These are phyloP conservation scores for Fraxinus nigra DNA, from an alignment of 305 asterid genomes.

Conservation along the genomic window DNA sequence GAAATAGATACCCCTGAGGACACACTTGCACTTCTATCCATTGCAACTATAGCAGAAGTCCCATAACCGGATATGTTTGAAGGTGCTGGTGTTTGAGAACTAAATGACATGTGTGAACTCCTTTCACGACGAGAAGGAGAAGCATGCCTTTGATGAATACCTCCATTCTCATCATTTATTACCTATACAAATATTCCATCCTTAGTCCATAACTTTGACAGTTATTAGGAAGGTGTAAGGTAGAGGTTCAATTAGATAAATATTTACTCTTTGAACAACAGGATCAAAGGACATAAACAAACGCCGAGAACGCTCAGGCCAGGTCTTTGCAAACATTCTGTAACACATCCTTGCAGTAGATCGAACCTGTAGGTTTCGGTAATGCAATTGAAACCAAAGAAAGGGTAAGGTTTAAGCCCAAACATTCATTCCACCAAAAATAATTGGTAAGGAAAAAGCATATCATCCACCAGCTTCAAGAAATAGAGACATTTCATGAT, in stretches of 20 bases:
- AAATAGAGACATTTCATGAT: slow-evolving; percentile 14
- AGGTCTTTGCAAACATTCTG: slow-evolving; percentile 92
- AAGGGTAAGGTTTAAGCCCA: not conserved
- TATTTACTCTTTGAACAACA: slow-evolving; percentile 87
- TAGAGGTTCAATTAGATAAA: slow-evolving; percentile 19
- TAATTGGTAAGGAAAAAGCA: not conserved
- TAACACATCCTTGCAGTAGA: slow-evolving; percentile 96
- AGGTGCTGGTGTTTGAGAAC: slow-evolving; percentile 64
- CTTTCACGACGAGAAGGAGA: slow-evolving; percentile 96
- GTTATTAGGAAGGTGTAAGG: slow-evolving; percentile 8
- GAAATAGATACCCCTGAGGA: slow-evolving; percentile 66
- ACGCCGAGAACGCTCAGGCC: slow-evolving; percentile 98
- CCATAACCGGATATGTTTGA: slow-evolving; percentile 85
- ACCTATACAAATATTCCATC: slow-evolving; percentile 47
- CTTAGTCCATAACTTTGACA: slow-evolving; percentile 25
- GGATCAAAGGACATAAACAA: slow-evolving; percentile 85
- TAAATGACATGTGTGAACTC: slow-evolving; percentile 56
- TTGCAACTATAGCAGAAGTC: slow-evolving; percentile 96
- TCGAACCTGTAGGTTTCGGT: slow-evolving; percentile 62
- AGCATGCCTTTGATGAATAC: slow-evolving; percentile 89
- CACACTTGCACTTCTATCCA: slow-evolving; percentile 85
- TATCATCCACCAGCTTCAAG: slow-evolving; percentile 10
- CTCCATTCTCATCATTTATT: slow-evolving; percentile 95
- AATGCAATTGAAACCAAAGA: not conserved
- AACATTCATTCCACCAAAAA: not conserved